These are phyloP conservation scores for Arthrinium phaeospermum DNA, from an alignment of 2,329 filamentous ascomycete genomes.

Conservation along the genomic window DNA sequence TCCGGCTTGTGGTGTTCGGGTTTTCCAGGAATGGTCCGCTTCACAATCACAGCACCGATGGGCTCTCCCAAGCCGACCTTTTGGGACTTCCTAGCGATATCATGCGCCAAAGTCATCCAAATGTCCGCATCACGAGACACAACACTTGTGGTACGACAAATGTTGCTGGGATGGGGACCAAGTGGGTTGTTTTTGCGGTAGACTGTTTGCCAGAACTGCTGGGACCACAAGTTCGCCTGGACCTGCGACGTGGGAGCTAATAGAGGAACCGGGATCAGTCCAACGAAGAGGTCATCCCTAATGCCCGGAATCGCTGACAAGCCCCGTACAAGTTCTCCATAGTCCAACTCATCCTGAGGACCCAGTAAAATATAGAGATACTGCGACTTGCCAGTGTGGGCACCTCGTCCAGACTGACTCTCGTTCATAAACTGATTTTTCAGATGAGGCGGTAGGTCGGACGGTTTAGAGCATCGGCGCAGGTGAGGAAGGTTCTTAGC, in stretches of 20 bases:
- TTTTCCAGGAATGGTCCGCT: conserved; percentile 50
- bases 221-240: conserved; percentile 76
- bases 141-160: conserved; percentile 72
- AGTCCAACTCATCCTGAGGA: conserved; percentile 56
- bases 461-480: conserved; percentile 75
- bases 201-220: conserved; percentile 81
- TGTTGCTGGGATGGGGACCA: conserved; percentile 79
- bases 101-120: conserved; percentile 72
- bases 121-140: conserved; percentile 66
- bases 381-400: conserved; percentile 65
- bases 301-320: conserved; percentile 57
- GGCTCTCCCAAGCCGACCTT: conserved; percentile 67
- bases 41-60: conserved; percentile 78
- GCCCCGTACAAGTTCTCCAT: conserved; percentile 56
- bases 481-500: conserved; percentile 73
- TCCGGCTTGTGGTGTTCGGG: conserved; percentile 32
- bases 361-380: conserved; percentile 65
- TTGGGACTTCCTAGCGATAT: conserved; percentile 65
- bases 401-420: conserved; percentile 57
- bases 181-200: conserved; percentile 89
- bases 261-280: conserved; percentile 71
- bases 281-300: conserved; percentile 61
- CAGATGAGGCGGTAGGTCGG: conserved; percentile 70
- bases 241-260: conserved; percentile 76
- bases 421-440: conserved; percentile 67